Evolutionary conservation across 176 grass and related monocot species (phyloP).

Genomic region (bread wheat (Triticum aestivum)): DNA sequence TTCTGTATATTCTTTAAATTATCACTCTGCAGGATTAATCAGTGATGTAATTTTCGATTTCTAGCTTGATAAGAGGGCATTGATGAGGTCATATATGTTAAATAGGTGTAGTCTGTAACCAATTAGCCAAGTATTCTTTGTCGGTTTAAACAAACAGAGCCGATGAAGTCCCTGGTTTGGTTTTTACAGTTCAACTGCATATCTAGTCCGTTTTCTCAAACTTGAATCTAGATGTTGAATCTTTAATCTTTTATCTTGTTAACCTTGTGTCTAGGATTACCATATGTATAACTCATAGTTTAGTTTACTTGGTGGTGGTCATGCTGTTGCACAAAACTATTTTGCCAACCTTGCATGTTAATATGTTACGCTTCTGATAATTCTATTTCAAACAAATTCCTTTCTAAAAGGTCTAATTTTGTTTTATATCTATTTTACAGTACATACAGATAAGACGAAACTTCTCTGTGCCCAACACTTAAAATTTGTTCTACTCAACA

Average conservation of each 20-base stretch:
- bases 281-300: slow-evolving; percentile 1
- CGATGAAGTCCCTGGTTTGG: not conserved
- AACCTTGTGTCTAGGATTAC: not conserved
- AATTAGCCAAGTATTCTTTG: not conserved
- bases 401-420: not conserved
- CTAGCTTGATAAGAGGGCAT: not conserved
- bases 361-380: not conserved
- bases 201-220: not conserved
- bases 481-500: not conserved
- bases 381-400: not conserved
- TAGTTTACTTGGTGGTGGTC: slow-evolving; percentile 2
- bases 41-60: not conserved
- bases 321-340: not conserved
- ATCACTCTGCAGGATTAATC: not conserved
- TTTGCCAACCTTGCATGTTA: not conserved
- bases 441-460: not conserved
- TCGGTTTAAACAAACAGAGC: not conserved
- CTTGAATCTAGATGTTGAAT: not conserved
- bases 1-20: slow-evolving; percentile 28
- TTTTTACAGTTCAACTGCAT: not conserved
- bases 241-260: not conserved
- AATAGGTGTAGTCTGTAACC: not conserved
- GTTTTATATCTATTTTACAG: not conserved
- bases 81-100: slow-evolving; percentile 9
- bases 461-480: not conserved